These are phyloP conservation scores for Neopestalotiopsis sp. DNA, from an alignment of 2,329 filamentous ascomycete species.

Conservation along the genomic window DNA sequence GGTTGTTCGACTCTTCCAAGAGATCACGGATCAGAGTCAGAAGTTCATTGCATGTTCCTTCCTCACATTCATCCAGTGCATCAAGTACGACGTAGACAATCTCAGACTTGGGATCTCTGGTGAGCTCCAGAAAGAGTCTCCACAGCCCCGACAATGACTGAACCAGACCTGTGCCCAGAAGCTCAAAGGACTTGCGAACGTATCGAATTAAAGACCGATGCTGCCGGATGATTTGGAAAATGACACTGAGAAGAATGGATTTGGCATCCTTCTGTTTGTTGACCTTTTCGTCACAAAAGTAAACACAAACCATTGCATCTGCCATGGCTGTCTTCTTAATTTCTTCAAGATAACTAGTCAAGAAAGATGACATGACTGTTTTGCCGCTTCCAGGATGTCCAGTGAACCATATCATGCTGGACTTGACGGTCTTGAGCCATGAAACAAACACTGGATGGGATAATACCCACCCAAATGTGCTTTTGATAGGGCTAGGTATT, in stretches of 20 bases:
- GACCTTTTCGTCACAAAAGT: conserved; percentile 43
- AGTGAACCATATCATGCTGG: conserved; percentile 42
- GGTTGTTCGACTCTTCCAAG: conserved; percentile 21
- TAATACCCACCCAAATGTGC: conserved; percentile 44
- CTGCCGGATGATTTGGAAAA: conserved; percentile 40
- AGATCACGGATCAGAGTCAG: conserved; percentile 31
- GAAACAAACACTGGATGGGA: conserved; percentile 34
- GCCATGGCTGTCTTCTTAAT: conserved; percentile 9
- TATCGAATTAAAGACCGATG: conserved; percentile 39
- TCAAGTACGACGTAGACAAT: conserved; percentile 41
- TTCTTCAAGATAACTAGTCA: conserved; percentile 37
- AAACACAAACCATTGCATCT: conserved; percentile 34
- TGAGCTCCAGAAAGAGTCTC: conserved; percentile 39
- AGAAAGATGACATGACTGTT: conserved; percentile 41
- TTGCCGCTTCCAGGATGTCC: conserved; percentile 44
- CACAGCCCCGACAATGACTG: conserved; percentile 41
- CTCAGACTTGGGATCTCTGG: conserved; percentile 34
- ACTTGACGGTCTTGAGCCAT: conserved; percentile 35
- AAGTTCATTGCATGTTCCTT: conserved; percentile 30
- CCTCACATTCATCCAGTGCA: conserved; percentile 45
- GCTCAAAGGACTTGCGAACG: conserved; percentile 36
- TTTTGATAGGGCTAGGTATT: conserved; percentile 36
- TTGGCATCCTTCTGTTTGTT: conserved; percentile 40
- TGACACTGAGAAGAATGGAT: conserved; percentile 40
- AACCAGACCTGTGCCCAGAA: conserved; percentile 36